Evolutionary conservation across 176 grass and related monocot genomes (phyloP).

Genomic region (Carex kokanica): DNA sequence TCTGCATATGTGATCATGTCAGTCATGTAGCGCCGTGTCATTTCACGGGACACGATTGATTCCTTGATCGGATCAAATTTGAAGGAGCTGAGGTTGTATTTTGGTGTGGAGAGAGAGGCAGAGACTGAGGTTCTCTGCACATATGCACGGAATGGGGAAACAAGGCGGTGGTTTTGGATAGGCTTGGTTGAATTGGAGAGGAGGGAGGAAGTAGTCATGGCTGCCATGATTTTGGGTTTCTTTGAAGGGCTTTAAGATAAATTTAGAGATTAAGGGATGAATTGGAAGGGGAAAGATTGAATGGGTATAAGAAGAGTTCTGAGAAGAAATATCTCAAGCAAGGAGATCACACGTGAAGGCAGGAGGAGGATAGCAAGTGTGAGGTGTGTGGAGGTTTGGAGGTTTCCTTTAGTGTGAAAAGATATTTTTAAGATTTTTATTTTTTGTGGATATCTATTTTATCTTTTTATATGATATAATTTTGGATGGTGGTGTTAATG

Average conservation of each 20-base stretch:
- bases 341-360: no score
- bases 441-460: no score
- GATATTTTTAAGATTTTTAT: neutral
- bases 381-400: conserved; percentile 20
- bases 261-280: neutral
- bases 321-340: conserved; percentile 42
- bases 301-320: conserved; percentile 34
- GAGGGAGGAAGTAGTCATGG: conserved; percentile 51
- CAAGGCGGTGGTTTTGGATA: conserved; percentile 35
- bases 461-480: no score
- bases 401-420: neutral
- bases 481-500: no score
- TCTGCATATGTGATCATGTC: conserved; percentile 96
- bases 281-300: neutral
- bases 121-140: conserved; percentile 18
- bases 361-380: no score
- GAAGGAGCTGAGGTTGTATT: conserved; percentile 68
- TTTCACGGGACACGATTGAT: conserved; percentile 83
- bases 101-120: conserved; percentile 40
- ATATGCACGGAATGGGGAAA: neutral
- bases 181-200: conserved; percentile 29
- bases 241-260: neutral
- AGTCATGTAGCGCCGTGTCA: conserved; percentile 92
- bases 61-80: conserved; percentile 80
- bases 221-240: conserved; percentile 26